Percentiles rank a stretch among this genome's conserved stretches.
Conservation (phyloP, 345 rosid species). For the Dovyalis caffra region DNA sequence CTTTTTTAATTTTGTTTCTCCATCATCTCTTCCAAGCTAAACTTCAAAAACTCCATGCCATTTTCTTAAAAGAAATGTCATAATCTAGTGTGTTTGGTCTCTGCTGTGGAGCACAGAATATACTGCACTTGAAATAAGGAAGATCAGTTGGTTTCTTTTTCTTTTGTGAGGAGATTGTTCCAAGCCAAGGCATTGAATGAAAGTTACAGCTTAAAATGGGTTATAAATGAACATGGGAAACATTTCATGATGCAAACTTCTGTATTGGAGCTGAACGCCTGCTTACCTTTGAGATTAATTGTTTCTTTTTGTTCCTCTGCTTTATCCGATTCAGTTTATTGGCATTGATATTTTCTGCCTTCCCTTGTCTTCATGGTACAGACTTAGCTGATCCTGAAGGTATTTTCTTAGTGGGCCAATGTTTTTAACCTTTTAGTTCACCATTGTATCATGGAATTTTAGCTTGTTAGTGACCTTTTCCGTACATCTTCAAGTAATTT, state of each 20-base stretch:
- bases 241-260: not conserved
- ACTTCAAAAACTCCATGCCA: not conserved
- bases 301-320: not conserved
- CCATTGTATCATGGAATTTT: conserved; percentile 2
- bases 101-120: not conserved
- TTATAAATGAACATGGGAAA: not conserved
- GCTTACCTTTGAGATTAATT: not conserved
- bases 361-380: not conserved
- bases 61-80: not conserved
- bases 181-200: too few relatives aligned
- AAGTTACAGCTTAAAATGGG: too few relatives aligned
- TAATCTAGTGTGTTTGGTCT: not conserved
- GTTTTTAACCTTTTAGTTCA: not conserved
- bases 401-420: not conserved
- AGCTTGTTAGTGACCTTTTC: not conserved
- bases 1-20: not conserved
- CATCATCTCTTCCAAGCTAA: not conserved
- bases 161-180: not conserved
- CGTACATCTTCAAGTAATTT: not conserved
- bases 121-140: not conserved
- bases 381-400: not conserved
- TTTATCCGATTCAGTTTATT: not conserved
- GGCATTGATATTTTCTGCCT: not conserved
- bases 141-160: not conserved
- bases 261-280: not conserved